phyloP scores from a whole-genome alignment of 805 yeast species.

The Lachancea fermentati region DNA sequence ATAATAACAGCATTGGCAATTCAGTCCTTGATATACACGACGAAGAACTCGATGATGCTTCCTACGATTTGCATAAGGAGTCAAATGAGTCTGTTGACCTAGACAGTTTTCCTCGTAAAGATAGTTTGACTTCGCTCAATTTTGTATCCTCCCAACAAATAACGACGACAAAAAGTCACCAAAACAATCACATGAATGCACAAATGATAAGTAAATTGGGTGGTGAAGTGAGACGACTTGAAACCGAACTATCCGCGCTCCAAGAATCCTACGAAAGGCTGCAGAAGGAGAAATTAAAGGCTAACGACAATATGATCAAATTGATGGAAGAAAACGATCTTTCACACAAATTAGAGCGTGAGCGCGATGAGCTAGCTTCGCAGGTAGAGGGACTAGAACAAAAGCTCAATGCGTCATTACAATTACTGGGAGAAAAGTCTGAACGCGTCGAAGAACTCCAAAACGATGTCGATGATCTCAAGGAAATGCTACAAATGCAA shows the following conservation, averaged over 20 bases:
- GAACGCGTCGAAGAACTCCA: slow-evolving; percentile 79
- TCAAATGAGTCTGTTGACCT: slow-evolving; percentile 28
- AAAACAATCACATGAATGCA: slow-evolving; percentile 20
- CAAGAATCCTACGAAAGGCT: slow-evolving; percentile 57
- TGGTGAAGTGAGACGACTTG: slow-evolving; percentile 69
- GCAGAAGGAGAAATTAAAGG: slow-evolving; percentile 52
- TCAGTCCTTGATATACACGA: slow-evolving; percentile 1
- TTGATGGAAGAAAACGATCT: slow-evolving; percentile 52
- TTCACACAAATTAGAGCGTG: slow-evolving; percentile 31
- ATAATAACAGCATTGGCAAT: neutral
- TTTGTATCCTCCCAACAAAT: slow-evolving; percentile 6
- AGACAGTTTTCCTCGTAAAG: slow-evolving; percentile 8
- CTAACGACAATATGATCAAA: slow-evolving; percentile 61
- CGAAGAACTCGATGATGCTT: neutral
- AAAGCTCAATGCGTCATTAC: slow-evolving; percentile 50
- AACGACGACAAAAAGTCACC: slow-evolving; percentile 2
- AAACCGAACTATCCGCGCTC: slow-evolving; percentile 63
- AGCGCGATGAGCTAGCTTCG: slow-evolving; percentile 29
- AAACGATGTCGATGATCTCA: slow-evolving; percentile 86
- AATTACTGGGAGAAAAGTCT: slow-evolving; percentile 77
- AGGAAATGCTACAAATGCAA: slow-evolving; percentile 75
- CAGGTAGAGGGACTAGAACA: slow-evolving; percentile 36
- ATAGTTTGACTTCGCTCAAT: slow-evolving; percentile 10
- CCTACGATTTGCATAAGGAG: slow-evolving; percentile 13
- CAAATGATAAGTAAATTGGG: slow-evolving; percentile 74